Percentiles rank a stretch among this genome's conserved stretches.
phyloP scores from a whole-genome alignment of 768 basidiomycete species.

The Serpula lacrymans region DNA sequence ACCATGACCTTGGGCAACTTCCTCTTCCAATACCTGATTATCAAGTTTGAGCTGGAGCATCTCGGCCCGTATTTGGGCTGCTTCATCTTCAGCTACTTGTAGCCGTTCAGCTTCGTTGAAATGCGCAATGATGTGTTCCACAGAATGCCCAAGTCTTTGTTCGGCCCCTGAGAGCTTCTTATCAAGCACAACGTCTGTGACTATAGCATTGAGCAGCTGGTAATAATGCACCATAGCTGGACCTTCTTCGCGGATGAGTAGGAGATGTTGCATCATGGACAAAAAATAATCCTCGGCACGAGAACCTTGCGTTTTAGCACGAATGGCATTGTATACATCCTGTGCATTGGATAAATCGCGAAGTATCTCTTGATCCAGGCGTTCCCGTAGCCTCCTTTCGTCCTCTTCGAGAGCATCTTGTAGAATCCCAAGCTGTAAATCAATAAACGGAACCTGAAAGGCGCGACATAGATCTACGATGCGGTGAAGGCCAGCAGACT shows the following conservation, averaged over 20 bases:
- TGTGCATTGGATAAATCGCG: constrained; percentile 75
- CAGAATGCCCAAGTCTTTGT: constrained; percentile 82
- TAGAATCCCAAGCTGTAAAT: constrained; percentile 62
- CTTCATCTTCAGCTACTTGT: constrained; percentile 76
- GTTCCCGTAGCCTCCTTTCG: constrained; percentile 66
- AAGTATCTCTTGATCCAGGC: constrained; percentile 73
- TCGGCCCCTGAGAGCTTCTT: constrained; percentile 85
- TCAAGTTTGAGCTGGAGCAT: constrained; percentile 69
- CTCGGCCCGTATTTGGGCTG: constrained; percentile 60
- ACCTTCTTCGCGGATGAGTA: constrained; percentile 87
- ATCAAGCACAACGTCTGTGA: constrained; percentile 90
- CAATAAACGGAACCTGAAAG: constrained; percentile 62
- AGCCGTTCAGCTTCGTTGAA: constrained; percentile 88
- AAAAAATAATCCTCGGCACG: constrained; percentile 82
- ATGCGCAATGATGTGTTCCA: constrained; percentile 82
- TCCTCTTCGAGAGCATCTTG: constrained; percentile 68
- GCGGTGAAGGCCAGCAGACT: constrained; percentile 73
- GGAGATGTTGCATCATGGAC: constrained; percentile 90
- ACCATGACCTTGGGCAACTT: constrained; percentile 75
- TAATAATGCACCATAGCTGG: constrained; percentile 83
- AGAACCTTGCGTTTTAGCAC: constrained; percentile 71
- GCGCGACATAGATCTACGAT: constrained; percentile 68
- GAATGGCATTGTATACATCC: constrained; percentile 84
- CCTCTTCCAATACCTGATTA: constrained; percentile 79
- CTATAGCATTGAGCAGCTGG: constrained; percentile 84